Percentiles rank a stretch among this genome's conserved stretches.
Evolutionary conservation across 306 rosid species (phyloP).

Genomic region (Rubus idaeus): DNA sequence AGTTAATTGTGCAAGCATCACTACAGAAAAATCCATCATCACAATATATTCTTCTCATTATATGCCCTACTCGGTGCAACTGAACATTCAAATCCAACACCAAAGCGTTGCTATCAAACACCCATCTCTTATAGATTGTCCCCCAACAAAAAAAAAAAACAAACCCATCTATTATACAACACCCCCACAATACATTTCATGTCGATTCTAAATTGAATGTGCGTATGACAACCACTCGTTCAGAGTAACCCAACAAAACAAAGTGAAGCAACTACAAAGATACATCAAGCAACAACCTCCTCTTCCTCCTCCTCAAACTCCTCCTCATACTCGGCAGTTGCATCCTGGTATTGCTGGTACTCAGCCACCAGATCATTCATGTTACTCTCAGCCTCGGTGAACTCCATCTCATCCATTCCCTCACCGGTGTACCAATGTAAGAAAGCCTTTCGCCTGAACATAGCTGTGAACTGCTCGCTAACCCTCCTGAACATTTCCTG

Average conservation of each 20-base stretch:
- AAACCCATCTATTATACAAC: conserved; percentile 46
- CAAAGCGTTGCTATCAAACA: conserved; percentile 35
- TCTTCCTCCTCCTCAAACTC: conserved; percentile 58
- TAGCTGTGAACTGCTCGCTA: conserved; percentile 89
- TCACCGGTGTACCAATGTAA: conserved; percentile 88
- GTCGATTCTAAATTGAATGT: conserved; percentile 37
- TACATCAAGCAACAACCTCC: conserved; percentile 49
- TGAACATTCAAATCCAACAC: conserved; percentile 19
- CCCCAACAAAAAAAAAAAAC: no score
- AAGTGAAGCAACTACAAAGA: conserved; percentile 16
- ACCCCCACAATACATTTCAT: conserved; percentile 37
- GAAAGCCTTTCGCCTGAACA: conserved; percentile 80
- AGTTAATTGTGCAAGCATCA: not conserved
- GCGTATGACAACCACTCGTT: conserved; percentile 26
- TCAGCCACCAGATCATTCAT: conserved; percentile 89
- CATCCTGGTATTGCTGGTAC: conserved; percentile 92
- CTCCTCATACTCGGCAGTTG: conserved; percentile 54
- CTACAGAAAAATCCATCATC: not conserved
- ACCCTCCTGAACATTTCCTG: conserved; percentile 94
- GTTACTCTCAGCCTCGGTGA: conserved; percentile 86
- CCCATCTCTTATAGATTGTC: conserved; percentile 32
- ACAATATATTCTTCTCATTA: conserved; percentile 1
- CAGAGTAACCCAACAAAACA: conserved; percentile 31
- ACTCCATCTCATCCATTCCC: conserved; percentile 97
- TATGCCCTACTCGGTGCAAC: conserved; percentile 37